Percentiles rank a stretch among this genome's conserved stretches.
These are phyloP conservation scores for Coemansia sp. DNA, from an alignment of 192 early-diverging fungal species.

Conservation along the genomic window DNA sequence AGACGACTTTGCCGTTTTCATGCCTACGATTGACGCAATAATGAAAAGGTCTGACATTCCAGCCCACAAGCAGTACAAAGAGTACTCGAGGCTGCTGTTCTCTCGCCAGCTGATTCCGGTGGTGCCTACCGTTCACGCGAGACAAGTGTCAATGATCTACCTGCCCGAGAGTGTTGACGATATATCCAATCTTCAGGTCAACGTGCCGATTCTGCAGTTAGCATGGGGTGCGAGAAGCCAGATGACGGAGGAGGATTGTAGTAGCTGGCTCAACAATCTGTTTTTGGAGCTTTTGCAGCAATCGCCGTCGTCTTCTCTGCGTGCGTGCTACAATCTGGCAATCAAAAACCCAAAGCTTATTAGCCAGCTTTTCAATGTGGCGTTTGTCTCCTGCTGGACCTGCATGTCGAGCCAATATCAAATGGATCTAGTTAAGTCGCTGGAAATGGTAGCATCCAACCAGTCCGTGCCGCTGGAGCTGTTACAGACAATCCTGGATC, in stretches of 20 bases:
- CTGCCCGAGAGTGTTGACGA: neutral
- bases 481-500: slow-evolving; percentile 82
- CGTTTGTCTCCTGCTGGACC: slow-evolving; percentile 94
- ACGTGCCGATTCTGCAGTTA: slow-evolving; percentile 69
- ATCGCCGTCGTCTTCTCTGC: slow-evolving; percentile 88
- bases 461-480: slow-evolving; percentile 85
- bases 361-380: slow-evolving; percentile 89
- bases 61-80: slow-evolving; percentile 69
- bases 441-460: slow-evolving; percentile 79
- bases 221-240: slow-evolving; percentile 63
- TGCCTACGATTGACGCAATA: slow-evolving; percentile 83
- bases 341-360: slow-evolving; percentile 80
- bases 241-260: slow-evolving; percentile 79
- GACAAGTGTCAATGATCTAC: neutral
- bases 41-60: slow-evolving; percentile 64
- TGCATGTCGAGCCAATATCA: slow-evolving; percentile 83
- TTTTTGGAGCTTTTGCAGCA: slow-evolving; percentile 91
- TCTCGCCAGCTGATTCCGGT: slow-evolving; percentile 63
- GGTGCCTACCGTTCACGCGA: slow-evolving; percentile 1
- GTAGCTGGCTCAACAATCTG: slow-evolving; percentile 88
- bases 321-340: slow-evolving; percentile 81
- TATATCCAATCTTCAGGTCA: neutral
- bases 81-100: slow-evolving; percentile 70
- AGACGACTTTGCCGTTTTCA: slow-evolving; percentile 82
- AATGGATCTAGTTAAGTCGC: slow-evolving; percentile 76